Percentiles rank a stretch among this genome's conserved stretches.
Evolutionary conservation across 2,329 filamentous ascomycete genomes (phyloP).

Genomic region (Talaromyces sp.): DNA sequence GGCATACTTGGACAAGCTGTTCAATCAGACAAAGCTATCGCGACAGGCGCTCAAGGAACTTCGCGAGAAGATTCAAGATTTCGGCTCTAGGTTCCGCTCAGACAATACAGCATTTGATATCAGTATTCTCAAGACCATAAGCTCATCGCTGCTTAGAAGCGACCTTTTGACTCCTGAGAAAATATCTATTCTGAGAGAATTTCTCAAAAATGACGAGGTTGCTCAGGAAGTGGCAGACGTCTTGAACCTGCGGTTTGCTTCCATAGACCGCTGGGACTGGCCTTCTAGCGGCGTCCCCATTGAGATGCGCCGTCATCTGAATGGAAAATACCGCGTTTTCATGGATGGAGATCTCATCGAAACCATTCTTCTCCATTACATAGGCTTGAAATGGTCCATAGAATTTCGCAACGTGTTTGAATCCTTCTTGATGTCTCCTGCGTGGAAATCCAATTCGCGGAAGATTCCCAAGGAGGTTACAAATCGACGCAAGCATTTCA

Average conservation of each 20-base stretch:
- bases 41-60: conserved; percentile 40
- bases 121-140: conserved; percentile 38
- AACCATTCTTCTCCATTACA: conserved; percentile 49
- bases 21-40: conserved; percentile 37
- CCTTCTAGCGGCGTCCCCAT: conserved; percentile 39
- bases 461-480: conserved; percentile 31
- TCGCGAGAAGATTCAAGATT: conserved; percentile 31
- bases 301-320: conserved; percentile 48
- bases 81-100: conserved; percentile 26
- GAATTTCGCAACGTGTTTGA: conserved; percentile 40
- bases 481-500: conserved; percentile 42
- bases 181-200: conserved; percentile 44
- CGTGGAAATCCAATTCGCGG: conserved; percentile 35
- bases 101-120: conserved; percentile 31
- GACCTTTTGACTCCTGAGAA: conserved; percentile 51
- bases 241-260: conserved; percentile 50
- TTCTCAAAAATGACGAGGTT: conserved; percentile 44
- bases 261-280: conserved; percentile 51
- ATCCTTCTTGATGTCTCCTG: conserved; percentile 29
- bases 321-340: conserved; percentile 54
- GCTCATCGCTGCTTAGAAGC: conserved; percentile 44
- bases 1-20: conserved; percentile 48
- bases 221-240: conserved; percentile 51
- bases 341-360: conserved; percentile 56
- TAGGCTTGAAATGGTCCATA: conserved; percentile 49